Conservation (phyloP, 2,329 filamentous ascomycete genomes). For the Thielaviopsis musarum region DNA sequence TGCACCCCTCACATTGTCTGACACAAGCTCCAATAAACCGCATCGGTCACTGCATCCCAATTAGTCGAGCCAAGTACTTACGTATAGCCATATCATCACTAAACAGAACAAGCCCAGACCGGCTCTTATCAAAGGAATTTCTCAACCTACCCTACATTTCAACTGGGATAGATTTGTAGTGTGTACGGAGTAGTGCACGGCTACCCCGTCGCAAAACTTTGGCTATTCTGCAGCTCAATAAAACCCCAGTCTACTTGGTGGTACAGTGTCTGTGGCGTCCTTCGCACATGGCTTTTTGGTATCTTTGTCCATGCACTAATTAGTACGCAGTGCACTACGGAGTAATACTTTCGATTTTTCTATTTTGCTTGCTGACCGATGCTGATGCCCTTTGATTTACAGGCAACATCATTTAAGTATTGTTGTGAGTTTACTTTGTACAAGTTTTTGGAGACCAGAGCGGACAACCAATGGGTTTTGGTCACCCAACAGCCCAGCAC, state of each 20-base stretch:
- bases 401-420: no score
- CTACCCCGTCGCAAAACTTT: background rate
- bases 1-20: background rate
- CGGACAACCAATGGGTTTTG: background rate
- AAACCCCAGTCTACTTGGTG: conserved; percentile 8
- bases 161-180: background rate
- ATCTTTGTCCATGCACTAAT: background rate
- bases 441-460: background rate
- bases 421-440: background rate
- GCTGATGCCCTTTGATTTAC: background rate
- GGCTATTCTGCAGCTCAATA: background rate
- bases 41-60: background rate
- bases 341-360: background rate
- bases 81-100: background rate
- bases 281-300: conserved; percentile 6
- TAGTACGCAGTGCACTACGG: background rate
- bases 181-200: background rate
- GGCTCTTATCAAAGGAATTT: background rate
- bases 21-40: background rate
- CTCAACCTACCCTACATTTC: background rate
- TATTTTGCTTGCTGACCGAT: background rate
- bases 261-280: conserved; percentile 7
- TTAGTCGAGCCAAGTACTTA: background rate
- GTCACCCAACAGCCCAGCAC: background rate
- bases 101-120: background rate